Percentiles rank a stretch among this genome's conserved stretches.
phyloP scores from a whole-genome alignment of 2,329 filamentous ascomycete genomes.

The Fusarium phyllophilum region DNA sequence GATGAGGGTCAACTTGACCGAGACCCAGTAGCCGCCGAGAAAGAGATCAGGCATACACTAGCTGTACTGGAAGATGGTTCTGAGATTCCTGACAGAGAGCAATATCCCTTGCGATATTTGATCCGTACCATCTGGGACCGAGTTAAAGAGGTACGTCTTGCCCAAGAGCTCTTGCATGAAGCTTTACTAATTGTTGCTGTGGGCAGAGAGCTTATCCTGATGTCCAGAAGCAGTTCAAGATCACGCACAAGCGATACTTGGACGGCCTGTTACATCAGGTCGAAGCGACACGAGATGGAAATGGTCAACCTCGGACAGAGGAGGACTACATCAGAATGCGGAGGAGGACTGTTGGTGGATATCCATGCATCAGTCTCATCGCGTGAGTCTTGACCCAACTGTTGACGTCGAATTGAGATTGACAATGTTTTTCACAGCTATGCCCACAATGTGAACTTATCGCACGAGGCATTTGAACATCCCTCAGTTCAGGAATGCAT shows the following conservation, averaged over 20 bases:
- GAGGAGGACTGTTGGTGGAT: neutral
- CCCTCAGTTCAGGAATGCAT: neutral
- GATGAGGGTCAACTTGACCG: neutral
- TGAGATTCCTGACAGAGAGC: neutral
- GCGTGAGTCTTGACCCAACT: neutral
- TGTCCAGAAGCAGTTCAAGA: neutral
- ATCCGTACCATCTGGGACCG: neutral
- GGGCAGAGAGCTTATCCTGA: neutral
- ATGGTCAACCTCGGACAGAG: neutral
- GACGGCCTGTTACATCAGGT: neutral
- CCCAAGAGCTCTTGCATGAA: accelerated
- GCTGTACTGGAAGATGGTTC: neutral
- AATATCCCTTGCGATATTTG: neutral
- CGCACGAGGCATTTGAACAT: neutral
- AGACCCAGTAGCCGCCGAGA: neutral
- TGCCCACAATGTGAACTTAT: neutral
- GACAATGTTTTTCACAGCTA: neutral
- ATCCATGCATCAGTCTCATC: neutral
- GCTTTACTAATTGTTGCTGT: neutral
- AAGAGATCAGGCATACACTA: neutral
- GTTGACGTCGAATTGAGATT: accelerated
- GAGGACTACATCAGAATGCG: neutral
- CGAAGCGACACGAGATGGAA: neutral
- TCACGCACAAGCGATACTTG: neutral
- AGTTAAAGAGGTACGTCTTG: neutral